Conservation (phyloP, 2,329 filamentous ascomycete species). For the Nothophoma quercina region DNA sequence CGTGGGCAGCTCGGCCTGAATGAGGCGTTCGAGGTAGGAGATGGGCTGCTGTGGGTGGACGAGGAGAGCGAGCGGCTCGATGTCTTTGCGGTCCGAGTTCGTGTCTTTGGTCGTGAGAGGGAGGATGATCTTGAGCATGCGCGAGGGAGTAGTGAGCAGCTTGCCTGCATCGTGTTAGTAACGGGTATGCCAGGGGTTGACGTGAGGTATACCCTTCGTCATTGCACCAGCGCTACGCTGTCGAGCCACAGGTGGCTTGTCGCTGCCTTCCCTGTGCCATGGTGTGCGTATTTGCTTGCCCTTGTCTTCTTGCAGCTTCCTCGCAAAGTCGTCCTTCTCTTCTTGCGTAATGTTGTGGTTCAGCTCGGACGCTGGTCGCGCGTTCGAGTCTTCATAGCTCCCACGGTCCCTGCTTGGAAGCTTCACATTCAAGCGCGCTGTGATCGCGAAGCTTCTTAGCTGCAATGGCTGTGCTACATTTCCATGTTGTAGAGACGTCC, state of each 20-base stretch:
- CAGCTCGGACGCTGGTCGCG: constrained; percentile 49
- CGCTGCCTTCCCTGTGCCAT: constrained; percentile 70
- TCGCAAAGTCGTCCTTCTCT: constrained; percentile 56
- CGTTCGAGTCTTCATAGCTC: constrained; percentile 43
- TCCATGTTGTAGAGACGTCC: constrained; percentile 1
- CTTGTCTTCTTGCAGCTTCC: constrained; percentile 56
- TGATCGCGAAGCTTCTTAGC: constrained; percentile 22
- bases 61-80: constrained; percentile 85
- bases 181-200: neutral
- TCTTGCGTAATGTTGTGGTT: constrained; percentile 55
- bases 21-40: constrained; percentile 86
- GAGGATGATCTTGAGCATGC: constrained; percentile 80
- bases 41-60: constrained; percentile 90
- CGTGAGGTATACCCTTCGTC: constrained; percentile 64
- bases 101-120: constrained; percentile 71
- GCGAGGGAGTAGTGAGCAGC: constrained; percentile 79
- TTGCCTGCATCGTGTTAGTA: constrained; percentile 63
- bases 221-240: constrained; percentile 64
- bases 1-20: constrained; percentile 84
- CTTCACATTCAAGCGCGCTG: constrained; percentile 16
- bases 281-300: constrained; percentile 67
- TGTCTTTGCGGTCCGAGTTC: constrained; percentile 68
- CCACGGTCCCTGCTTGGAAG: constrained; percentile 22
- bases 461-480: constrained; percentile 9
- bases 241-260: constrained; percentile 63